phyloP scores from a whole-genome alignment of 2,329 filamentous ascomycete genomes.

The Ploettnerulaceae sp. region DNA sequence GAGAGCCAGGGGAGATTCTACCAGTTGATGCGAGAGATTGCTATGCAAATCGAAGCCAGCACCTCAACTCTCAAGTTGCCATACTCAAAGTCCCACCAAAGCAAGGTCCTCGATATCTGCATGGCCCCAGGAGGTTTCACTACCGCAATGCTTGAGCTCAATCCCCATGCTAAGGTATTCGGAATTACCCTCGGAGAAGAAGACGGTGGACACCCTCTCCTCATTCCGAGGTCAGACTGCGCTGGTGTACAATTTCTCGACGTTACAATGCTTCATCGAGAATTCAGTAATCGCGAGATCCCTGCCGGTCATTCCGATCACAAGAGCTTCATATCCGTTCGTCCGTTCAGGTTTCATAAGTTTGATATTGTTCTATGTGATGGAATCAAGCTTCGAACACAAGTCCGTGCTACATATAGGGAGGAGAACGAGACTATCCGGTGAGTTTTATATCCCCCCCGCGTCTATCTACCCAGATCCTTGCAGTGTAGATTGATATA shows the following conservation, averaged over 20 bases:
- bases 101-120: conserved; percentile 29
- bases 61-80: conserved; percentile 11
- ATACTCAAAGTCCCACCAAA: neutral
- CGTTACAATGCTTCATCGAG: conserved; percentile 22
- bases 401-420: conserved; percentile 22
- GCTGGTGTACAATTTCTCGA: conserved; percentile 7
- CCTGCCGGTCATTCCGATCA: conserved; percentile 13
- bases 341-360: conserved; percentile 21
- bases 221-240: conserved; percentile 8
- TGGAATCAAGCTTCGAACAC: conserved; percentile 26
- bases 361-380: conserved; percentile 30
- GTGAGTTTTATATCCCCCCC: neutral
- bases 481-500: neutral
- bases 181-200: conserved; percentile 22
- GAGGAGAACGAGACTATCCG: conserved; percentile 18
- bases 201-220: conserved; percentile 24
- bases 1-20: conserved; percentile 35
- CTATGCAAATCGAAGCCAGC: conserved; percentile 37
- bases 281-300: neutral
- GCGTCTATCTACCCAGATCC: neutral
- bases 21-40: conserved; percentile 42
- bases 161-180: conserved; percentile 12
- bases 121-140: conserved; percentile 23
- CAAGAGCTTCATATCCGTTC: conserved; percentile 12
- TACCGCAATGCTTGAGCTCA: conserved; percentile 9